Evolutionary conservation across 2,329 filamentous ascomycete species (phyloP), one percentile per base, ranked within the genome.

Genomic region (Diplocarpon mali): DNA sequence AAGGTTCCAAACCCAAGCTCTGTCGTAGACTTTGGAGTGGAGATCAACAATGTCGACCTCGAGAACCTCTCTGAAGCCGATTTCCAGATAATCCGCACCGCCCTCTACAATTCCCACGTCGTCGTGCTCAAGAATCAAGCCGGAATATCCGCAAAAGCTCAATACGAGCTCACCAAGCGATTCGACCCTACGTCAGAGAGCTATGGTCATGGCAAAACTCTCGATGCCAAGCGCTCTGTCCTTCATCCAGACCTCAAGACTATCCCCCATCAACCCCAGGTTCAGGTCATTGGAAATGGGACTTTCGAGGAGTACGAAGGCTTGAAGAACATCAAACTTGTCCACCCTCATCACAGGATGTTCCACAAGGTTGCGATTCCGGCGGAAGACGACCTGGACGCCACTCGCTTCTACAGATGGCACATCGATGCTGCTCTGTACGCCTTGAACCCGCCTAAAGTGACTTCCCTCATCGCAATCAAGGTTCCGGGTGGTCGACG

Each of bases 361-460:
- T 89, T 89, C 64, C 84, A 89, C 62, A 73, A 75, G 42, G 75
- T 76, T 5, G 60, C 66, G 15, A 75, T 89, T 50, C 72, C 81
- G 66, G 65, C 79, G 1, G 67, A 69, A n/a, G 69, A 78, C n/a
- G 75, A 79, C 50, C 61, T 73, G 5, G 68, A 72, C 11, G 69
- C 67, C 53, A 78, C 75, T 0, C 65, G 74, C 6, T 78, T 86
- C 65, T 88, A 85, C 64, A 70, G 83, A 47, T 88, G 84, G 83
- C 83, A 88, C 61, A 87, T 88, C 43, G 83, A 88, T 57, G 83
- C 84, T 3, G 83, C 83, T 1, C 67, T 88, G 5, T 88, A 88
- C 59, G 80, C 75, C 14, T 71, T 87, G 6, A 76, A 83, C n/a
- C 83, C 84, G 2, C 83, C 84, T 2, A 71, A 79, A 20, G 83